Evolutionary conservation across 495 filamentous ascomycete genomes (phyloP).

Genomic region (Geoglossum glabrum): DNA sequence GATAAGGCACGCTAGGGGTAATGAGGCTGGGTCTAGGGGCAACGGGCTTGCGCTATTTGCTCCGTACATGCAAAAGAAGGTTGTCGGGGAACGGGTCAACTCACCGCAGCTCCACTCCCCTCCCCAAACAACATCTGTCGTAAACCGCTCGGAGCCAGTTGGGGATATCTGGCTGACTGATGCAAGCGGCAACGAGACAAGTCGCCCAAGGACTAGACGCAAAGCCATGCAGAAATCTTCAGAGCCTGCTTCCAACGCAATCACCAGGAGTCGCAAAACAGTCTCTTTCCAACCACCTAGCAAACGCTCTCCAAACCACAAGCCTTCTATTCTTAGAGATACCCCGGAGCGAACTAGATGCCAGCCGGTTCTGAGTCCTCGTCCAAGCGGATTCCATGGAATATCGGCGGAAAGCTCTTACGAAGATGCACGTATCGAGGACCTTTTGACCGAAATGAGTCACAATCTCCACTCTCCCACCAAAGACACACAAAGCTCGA

Average conservation of each 20-base stretch:
- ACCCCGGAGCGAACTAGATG: not conserved
- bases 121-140: not conserved
- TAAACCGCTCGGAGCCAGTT: not conserved
- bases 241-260: not conserved
- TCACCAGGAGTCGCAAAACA: not conserved
- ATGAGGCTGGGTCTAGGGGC: not conserved
- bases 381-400: not conserved
- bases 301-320: not conserved
- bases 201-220: not conserved
- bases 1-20: not conserved
- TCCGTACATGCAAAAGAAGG: conserved; percentile 1
- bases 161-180: not conserved
- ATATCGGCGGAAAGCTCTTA: not conserved
- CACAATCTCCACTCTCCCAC: not conserved
- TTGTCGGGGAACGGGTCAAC: not conserved
- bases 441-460: not conserved
- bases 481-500: not conserved
- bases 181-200: not conserved
- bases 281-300: not conserved
- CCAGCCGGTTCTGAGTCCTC: not conserved
- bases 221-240: not conserved
- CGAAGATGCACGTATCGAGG: not conserved
- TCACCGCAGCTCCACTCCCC: not conserved
- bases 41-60: not conserved
- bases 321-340: not conserved